Evolutionary conservation across 2,329 filamentous ascomycete genomes (phyloP).

Genomic region (Xylaria sp.): DNA sequence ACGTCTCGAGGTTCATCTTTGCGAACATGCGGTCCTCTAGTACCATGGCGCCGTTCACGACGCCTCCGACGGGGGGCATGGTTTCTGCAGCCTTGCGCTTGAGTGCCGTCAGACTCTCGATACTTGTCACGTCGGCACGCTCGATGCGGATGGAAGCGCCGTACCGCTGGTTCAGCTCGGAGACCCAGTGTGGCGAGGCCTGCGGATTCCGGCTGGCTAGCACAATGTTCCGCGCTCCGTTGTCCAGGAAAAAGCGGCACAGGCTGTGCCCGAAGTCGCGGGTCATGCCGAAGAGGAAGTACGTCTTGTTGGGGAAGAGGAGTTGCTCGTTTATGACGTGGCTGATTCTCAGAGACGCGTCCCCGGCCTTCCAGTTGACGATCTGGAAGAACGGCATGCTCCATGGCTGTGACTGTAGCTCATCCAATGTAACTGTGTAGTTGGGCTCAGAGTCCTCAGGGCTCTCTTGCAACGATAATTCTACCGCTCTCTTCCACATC

Average conservation of each 20-base stretch:
- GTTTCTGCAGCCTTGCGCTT: constrained; percentile 28
- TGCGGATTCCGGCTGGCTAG: constrained; percentile 48
- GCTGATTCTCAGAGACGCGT: constrained; percentile 33
- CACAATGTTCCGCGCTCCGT: constrained; percentile 48
- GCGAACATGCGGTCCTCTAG: constrained; percentile 51
- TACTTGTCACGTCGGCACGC: constrained; percentile 37
- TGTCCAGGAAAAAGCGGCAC: constrained; percentile 45
- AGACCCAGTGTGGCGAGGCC: constrained; percentile 41
- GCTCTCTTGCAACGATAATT: constrained; percentile 17
- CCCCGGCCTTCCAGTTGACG: constrained; percentile 48
- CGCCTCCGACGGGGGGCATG: constrained; percentile 42
- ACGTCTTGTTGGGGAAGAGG: constrained; percentile 45
- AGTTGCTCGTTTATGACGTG: constrained; percentile 34
- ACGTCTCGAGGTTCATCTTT: constrained; percentile 47
- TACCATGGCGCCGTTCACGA: constrained; percentile 54
- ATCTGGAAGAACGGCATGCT: constrained; percentile 38
- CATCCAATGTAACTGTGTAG: constrained; percentile 31
- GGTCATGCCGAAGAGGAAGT: constrained; percentile 49
- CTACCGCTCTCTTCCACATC: constrained; percentile 34
- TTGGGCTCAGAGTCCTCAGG: constrained; percentile 3
- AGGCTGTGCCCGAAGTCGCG: constrained; percentile 53
- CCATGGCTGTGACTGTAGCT: constrained; percentile 32
- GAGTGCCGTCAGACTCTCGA: constrained; percentile 39
- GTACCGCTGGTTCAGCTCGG: constrained; percentile 35
- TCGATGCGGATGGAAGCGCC: constrained; percentile 35